These are phyloP conservation scores for Pseudotulostoma volvatum DNA, from an alignment of 495 filamentous ascomycete species.

Conservation along the genomic window DNA sequence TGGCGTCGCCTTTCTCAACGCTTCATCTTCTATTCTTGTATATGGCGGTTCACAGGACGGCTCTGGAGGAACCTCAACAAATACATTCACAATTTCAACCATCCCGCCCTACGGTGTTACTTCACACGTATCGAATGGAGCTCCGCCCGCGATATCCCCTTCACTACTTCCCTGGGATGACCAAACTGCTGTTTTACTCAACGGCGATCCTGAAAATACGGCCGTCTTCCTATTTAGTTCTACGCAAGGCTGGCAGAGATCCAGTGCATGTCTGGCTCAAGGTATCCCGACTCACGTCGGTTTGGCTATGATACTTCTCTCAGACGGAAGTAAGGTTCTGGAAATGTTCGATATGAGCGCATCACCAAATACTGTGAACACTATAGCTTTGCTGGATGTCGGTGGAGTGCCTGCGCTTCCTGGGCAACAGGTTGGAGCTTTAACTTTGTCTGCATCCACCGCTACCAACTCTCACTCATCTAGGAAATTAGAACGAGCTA, in stretches of 20 bases:
- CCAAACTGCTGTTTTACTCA: slow-evolving; percentile 55
- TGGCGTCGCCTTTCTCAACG: slow-evolving; percentile 57
- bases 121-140: slow-evolving; percentile 31
- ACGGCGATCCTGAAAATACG: slow-evolving; percentile 49
- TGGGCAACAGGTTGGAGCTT: slow-evolving; percentile 18
- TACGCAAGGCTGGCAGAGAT: slow-evolving; percentile 43
- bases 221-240: slow-evolving; percentile 48
- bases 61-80: slow-evolving; percentile 36
- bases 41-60: slow-evolving; percentile 62
- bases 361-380: slow-evolving; percentile 62
- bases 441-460: slow-evolving; percentile 8
- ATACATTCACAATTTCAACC: slow-evolving; percentile 61
- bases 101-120: slow-evolving; percentile 39
- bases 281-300: slow-evolving; percentile 42
- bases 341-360: slow-evolving; percentile 61
- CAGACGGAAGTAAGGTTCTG: slow-evolving; percentile 71
- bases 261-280: slow-evolving; percentile 41
- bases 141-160: slow-evolving; percentile 49
- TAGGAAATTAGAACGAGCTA: too few relatives aligned
- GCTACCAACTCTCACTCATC: too few relatives aligned
- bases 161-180: slow-evolving; percentile 64
- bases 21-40: slow-evolving; percentile 54
- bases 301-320: slow-evolving; percentile 45
- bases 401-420: slow-evolving; percentile 21
- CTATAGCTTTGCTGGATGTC: slow-evolving; percentile 41